Evolutionary conservation across 768 basidiomycete species (phyloP).

Genomic region (Pisolithus sp.): DNA sequence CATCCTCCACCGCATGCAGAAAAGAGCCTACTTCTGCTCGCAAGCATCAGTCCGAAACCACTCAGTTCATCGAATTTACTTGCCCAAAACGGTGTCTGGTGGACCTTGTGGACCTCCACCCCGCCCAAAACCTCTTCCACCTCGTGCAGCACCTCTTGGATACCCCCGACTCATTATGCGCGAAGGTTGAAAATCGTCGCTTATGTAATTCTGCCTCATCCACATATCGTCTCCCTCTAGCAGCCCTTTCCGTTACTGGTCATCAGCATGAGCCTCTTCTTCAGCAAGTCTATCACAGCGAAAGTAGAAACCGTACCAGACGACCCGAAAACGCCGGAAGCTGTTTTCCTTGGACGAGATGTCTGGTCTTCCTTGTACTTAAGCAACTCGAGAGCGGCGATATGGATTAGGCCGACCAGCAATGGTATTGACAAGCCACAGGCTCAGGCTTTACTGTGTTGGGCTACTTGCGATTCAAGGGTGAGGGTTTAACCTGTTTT

Average conservation of each 20-base stretch:
- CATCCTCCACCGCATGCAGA: slow-evolving; percentile 92
- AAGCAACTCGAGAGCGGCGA: slow-evolving; percentile 7
- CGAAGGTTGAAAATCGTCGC: too few relatives aligned
- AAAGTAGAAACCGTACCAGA: slow-evolving; percentile 25
- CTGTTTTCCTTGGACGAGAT: slow-evolving; percentile 25
- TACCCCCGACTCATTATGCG: slow-evolving; percentile 46
- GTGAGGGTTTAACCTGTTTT: slow-evolving; percentile 25
- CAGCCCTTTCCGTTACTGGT: too few relatives aligned
- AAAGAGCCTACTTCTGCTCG: slow-evolving; percentile 85
- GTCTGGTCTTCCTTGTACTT: slow-evolving; percentile 27
- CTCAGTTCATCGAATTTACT: slow-evolving; percentile 12
- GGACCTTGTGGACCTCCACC: slow-evolving; percentile 80
- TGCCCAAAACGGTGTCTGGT: slow-evolving; percentile 74
- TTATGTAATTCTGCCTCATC: too few relatives aligned
- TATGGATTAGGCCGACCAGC: slow-evolving; percentile 21
- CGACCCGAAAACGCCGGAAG: neutral
- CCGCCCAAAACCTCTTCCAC: slow-evolving; percentile 60
- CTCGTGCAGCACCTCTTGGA: slow-evolving; percentile 48
- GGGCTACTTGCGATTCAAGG: slow-evolving; percentile 31
- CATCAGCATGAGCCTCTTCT: slow-evolving; percentile 32
- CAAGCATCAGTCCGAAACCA: slow-evolving; percentile 5
- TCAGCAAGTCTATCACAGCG: slow-evolving; percentile 18
- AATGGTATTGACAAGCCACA: neutral
- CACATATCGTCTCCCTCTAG: too few relatives aligned
- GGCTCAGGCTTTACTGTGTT: slow-evolving; percentile 22